Percentiles rank a stretch among this genome's conserved stretches.
Evolutionary conservation across 2,329 filamentous ascomycete genomes (phyloP).

Genomic region (Clonostachys sp.): DNA sequence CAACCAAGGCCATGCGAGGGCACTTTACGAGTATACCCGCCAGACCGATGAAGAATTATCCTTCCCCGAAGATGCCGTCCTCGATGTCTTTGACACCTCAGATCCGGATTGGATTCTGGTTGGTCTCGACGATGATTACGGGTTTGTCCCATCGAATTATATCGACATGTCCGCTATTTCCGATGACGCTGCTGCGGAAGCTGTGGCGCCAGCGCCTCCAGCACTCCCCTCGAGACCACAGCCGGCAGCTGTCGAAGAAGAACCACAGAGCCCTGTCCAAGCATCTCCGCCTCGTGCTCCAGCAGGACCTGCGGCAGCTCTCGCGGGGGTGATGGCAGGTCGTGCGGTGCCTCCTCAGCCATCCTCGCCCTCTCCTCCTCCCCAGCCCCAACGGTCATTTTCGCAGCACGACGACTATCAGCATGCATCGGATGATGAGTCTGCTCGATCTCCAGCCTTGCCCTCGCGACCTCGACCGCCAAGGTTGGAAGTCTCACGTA

Average conservation of each 20-base stretch:
- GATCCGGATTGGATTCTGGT: conserved; percentile 97
- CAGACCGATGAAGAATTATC: conserved; percentile 98
- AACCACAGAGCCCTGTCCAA: conserved; percentile 23
- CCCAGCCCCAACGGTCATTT: conserved; percentile 13
- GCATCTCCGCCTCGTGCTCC: conserved; percentile 12
- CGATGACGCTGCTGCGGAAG: conserved; percentile 29
- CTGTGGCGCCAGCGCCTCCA: conserved; percentile 28
- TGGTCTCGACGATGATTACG: conserved; percentile 78
- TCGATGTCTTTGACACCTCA: conserved; percentile 83
- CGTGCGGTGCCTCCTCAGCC: conserved; percentile 27
- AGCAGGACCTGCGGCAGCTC: conserved; percentile 44
- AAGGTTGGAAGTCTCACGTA: conserved; percentile 11
- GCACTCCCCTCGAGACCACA: conserved; percentile 36
- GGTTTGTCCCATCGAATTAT: conserved; percentile 94
- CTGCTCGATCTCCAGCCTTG: conserved; percentile 17
- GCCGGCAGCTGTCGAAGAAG: conserved; percentile 14
- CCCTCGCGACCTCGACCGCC: conserved; percentile 12
- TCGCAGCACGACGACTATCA: conserved; percentile 5
- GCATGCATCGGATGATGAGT: conserved; percentile 14
- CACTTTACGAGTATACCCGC: conserved; percentile 96
- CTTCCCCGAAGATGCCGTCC: conserved; percentile 80
- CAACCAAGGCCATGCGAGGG: conserved; percentile 68
- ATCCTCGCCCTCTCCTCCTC: conserved; percentile 7
- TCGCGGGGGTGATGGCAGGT: conserved; percentile 52
- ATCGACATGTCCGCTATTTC: conserved; percentile 64